Base-by-base conservation (phyloP, 306 rosid genomes). In the Cicer arietinum region DNA sequence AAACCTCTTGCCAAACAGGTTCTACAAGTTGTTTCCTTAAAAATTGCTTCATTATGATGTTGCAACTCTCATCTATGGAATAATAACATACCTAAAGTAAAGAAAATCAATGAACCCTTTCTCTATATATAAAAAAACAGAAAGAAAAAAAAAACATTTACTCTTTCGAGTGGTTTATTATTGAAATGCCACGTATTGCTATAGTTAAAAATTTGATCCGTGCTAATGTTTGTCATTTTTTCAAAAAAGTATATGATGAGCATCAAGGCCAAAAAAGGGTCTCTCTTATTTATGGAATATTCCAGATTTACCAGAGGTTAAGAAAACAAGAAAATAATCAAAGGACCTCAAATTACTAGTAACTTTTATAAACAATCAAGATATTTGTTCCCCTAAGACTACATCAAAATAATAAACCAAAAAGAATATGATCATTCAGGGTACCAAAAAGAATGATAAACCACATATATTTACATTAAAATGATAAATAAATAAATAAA, bases 391-490 rank as follows among this genome's bases (percentile, higher is more conserved):
- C 18, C 54, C 54, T 10, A 11, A 46, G 47, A 44, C 47, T 44
- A 44, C 47, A 10, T 3, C 9, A n/a, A 10, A 10, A 46, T 11
- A 30, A 3, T 4, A 30, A 25, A 20, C 22, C 22, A 14, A 20
- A 10, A 3, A 10, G 54, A 48, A 48, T 13, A 48, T 48, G 54
- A 48, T 5, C 16, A 13, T 46, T 46, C 10, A 46, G 51, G 17
- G 6, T 12, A 48, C 22, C 22, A 20, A 20, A 50, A n/a, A 13
- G 56, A 50, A 50, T 13, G 9, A 54, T 54, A 17, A 11, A 66
- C 35, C 17, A 74, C 46, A 78, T 0, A 7, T 17, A 63, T 75
- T 42, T 43, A 61, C 80, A 63, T 53, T 79, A 44, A 41, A 73
- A 77, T 46, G 61, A 62, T 16, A 18, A 14, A 14, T 14, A 14